These are phyloP conservation scores for Cardamine resedifolia DNA, from an alignment of 345 rosid genomes.

Conservation along the genomic window DNA sequence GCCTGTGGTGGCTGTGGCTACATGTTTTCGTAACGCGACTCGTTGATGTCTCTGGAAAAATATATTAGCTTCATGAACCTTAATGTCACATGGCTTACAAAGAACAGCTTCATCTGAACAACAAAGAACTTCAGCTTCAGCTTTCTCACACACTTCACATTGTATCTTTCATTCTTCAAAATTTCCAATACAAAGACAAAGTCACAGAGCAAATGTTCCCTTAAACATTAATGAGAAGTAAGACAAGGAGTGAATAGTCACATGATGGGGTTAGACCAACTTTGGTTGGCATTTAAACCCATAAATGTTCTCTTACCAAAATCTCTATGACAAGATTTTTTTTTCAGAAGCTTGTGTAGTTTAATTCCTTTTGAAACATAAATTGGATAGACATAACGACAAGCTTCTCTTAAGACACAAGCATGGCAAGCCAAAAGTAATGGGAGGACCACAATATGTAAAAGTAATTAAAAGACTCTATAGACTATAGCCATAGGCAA, in stretches of 20 bases:
- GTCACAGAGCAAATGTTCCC: background rate
- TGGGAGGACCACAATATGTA: constrained; percentile 36
- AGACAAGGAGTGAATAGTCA: constrained; percentile 21
- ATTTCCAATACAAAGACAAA: background rate
- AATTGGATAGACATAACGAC: constrained; percentile 24
- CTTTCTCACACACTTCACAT: constrained; percentile 44
- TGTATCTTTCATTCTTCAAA: constrained; percentile 34
- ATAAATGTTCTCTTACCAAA: constrained; percentile 27
- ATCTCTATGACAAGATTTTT: constrained; percentile 13
- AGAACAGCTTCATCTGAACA: constrained; percentile 48
- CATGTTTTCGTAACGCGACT: constrained; percentile 26
- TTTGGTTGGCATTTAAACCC: constrained; percentile 34
- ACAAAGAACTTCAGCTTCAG: constrained; percentile 47
- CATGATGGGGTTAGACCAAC: constrained; percentile 35
- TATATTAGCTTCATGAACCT: constrained; percentile 44
- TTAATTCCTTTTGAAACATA: constrained; percentile 5
- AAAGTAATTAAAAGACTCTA: constrained; percentile 6
- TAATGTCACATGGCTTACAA: constrained; percentile 44
- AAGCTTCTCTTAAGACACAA: constrained; percentile 26
- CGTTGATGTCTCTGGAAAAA: constrained; percentile 39
- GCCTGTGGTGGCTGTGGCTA: constrained; percentile 16
- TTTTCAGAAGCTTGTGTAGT: constrained; percentile 19
- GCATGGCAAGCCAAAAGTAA: constrained; percentile 35
- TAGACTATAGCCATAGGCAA: constrained; percentile 11
- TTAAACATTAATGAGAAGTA: background rate